Conservation (phyloP, 2,329 filamentous ascomycete species). For the Neofusicoccum parvum region DNA sequence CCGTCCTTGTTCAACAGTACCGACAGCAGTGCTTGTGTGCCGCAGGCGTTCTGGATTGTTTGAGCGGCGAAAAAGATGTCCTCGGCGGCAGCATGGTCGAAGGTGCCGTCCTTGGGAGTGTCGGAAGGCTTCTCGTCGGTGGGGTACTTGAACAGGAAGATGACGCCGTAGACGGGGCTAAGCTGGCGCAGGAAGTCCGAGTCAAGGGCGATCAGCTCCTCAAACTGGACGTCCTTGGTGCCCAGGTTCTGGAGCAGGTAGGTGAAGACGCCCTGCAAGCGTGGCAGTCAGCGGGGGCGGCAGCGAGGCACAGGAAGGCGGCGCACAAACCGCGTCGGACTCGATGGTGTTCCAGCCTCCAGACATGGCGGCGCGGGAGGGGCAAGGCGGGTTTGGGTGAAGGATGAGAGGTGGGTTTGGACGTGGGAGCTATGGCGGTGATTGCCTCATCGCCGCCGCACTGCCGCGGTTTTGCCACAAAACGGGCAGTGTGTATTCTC, state of each 20-base stretch:
- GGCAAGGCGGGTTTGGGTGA: background rate
- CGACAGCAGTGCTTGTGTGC: slow-evolving; percentile 90
- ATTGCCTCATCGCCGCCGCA: slow-evolving; percentile 9
- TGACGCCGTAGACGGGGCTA: slow-evolving; percentile 87
- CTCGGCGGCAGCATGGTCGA: slow-evolving; percentile 74
- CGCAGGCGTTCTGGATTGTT: slow-evolving; percentile 98
- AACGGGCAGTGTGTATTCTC: background rate
- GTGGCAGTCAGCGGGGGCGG: background rate
- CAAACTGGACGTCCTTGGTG: slow-evolving; percentile 92
- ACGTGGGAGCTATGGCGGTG: slow-evolving; percentile 13
- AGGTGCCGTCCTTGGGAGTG: slow-evolving; percentile 77
- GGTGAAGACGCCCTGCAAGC: slow-evolving; percentile 83
- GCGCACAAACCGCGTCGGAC: slow-evolving; percentile 78
- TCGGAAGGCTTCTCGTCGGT: slow-evolving; percentile 67
- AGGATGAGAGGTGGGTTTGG: background rate
- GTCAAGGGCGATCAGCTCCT: slow-evolving; percentile 91
- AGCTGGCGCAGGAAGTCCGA: slow-evolving; percentile 67
- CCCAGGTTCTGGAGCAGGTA: slow-evolving; percentile 91
- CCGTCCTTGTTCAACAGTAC: slow-evolving; percentile 83
- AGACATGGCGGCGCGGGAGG: slow-evolving; percentile 32
- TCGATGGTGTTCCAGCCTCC: slow-evolving; percentile 98
- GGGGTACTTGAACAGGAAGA: slow-evolving; percentile 98
- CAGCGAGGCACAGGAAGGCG: background rate
- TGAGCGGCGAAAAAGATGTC: slow-evolving; percentile 92
- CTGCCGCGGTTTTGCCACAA: slow-evolving; percentile 6